phyloP scores from a whole-genome alignment of 129 eudicot species.

The Calendula officinalis region DNA sequence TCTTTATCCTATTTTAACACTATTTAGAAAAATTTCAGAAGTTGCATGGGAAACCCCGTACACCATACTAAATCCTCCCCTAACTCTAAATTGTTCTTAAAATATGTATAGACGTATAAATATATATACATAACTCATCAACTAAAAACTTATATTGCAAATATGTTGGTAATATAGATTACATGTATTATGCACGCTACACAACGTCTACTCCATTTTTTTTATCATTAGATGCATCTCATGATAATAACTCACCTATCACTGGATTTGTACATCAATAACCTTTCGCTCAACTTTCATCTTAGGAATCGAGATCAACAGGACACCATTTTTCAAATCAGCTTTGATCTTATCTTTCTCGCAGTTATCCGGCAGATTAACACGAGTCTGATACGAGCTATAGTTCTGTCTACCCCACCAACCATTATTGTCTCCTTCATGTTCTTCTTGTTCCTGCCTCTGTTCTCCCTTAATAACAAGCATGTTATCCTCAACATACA shows the following conservation, averaged over 20 bases:
- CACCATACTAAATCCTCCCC: too few relatives aligned
- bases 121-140: neutral
- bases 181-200: neutral
- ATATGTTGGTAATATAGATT: neutral
- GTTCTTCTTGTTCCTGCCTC: constrained; percentile 27
- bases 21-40: too few relatives aligned
- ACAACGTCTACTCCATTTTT: neutral
- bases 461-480: constrained; percentile 74
- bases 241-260: neutral
- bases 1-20: too few relatives aligned
- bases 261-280: constrained; percentile 60
- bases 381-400: constrained; percentile 46
- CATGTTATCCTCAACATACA: constrained; percentile 59
- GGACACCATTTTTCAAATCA: constrained; percentile 79
- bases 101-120: too few relatives aligned
- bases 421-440: constrained; percentile 15
- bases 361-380: constrained; percentile 65
- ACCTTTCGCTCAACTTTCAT: constrained; percentile 57
- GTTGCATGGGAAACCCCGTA: too few relatives aligned
- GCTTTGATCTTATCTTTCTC: constrained; percentile 73
- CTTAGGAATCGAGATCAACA: constrained; percentile 63
- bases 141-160: neutral
- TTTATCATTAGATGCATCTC: neutral
- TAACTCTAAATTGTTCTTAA: too few relatives aligned
- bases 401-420: constrained; percentile 46